Base-by-base conservation (phyloP, 2,329 filamentous ascomycete species). In the Colletotrichum sp. region DNA sequence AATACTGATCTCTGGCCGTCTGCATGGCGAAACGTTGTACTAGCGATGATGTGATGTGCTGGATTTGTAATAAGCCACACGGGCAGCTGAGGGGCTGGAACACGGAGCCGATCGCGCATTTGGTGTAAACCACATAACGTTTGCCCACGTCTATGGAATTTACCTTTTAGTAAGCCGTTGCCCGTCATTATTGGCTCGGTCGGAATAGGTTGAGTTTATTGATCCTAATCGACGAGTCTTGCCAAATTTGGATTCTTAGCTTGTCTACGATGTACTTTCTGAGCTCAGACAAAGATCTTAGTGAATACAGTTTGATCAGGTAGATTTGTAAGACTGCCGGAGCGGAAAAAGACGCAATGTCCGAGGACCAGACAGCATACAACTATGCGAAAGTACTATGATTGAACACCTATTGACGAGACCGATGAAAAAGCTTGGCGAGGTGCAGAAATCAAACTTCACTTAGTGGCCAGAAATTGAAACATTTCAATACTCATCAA, bases 31-130 rank as follows among this genome's bases (percentile, higher is more conserved):
- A 36, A 64, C 3, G 62, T 2, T 44, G n/a, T 30, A 26, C 26
- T 18, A 32, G 24, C 62, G 63, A 66, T 66, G 63, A 66, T 32
- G 63, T 52, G 36, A 66, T 52, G 26, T 39, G 63, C 18, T 66
- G 63, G 63, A 66, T 66, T 66, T 66, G 63, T 66, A 66, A 52
- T 66, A 26, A 64, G 62, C 36, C 24, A 21, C 63, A 26, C 13
- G 36, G 16, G 63, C 34, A 30, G 0, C 1, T 66, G 63, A 39
- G 63, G 63, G 63, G 63, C 44, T 66, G 18, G 13, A 44, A 36
- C 13, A 1, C n/a, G n/a, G 21, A 13, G 32, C 18, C 28, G 10
- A 3, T 26, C 36, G 62, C 62, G 21, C 21, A 16, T 64, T 64
- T 16, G 32, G 62, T 64, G 34, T 26, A 28, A 44, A 16, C 2